phyloP scores from a whole-genome alignment of 768 basidiomycete genomes.

The Suillus discolor region DNA sequence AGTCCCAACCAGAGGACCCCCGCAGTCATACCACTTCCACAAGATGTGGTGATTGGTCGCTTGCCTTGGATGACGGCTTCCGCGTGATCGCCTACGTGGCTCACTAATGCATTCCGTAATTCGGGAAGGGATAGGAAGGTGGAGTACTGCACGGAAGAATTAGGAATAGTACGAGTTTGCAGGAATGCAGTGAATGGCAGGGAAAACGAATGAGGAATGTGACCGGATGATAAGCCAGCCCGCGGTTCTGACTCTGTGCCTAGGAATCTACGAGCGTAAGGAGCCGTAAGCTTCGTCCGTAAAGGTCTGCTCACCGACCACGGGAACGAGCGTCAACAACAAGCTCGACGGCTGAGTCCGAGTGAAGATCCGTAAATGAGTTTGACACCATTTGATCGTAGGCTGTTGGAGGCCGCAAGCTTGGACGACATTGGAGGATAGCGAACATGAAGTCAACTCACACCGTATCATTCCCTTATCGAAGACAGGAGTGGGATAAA shows the following conservation, averaged over 20 bases:
- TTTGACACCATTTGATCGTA: slow-evolving; percentile 85
- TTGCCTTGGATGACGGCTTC: slow-evolving; percentile 62
- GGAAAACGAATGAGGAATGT: slow-evolving; percentile 86
- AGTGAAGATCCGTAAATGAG: slow-evolving; percentile 48
- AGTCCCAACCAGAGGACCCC: slow-evolving; percentile 93
- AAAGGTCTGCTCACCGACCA: slow-evolving; percentile 59
- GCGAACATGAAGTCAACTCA: slow-evolving; percentile 32
- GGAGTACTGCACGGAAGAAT: slow-evolving; percentile 50
- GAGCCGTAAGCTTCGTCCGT: slow-evolving; percentile 8
- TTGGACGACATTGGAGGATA: slow-evolving; percentile 33
- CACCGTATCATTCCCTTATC: slow-evolving; percentile 50
- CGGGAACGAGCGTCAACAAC: slow-evolving; percentile 87
- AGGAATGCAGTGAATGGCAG: slow-evolving; percentile 84
- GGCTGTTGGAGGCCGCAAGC: slow-evolving; percentile 42
- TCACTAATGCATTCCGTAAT: slow-evolving; percentile 59
- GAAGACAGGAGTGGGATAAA: slow-evolving; percentile 58
- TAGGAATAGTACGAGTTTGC: slow-evolving; percentile 36
- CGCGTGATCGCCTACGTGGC: slow-evolving; percentile 64
- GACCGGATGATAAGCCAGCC: slow-evolving; percentile 84
- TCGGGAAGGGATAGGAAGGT: slow-evolving; percentile 60
- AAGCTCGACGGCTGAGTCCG: slow-evolving; percentile 54
- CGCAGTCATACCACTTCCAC: slow-evolving; percentile 99
- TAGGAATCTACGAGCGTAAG: slow-evolving; percentile 55
- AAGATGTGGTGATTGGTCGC: slow-evolving; percentile 68
- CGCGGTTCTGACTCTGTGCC: slow-evolving; percentile 90